phyloP scores from a whole-genome alignment of 768 basidiomycete genomes.

The Suillus alpinus region DNA sequence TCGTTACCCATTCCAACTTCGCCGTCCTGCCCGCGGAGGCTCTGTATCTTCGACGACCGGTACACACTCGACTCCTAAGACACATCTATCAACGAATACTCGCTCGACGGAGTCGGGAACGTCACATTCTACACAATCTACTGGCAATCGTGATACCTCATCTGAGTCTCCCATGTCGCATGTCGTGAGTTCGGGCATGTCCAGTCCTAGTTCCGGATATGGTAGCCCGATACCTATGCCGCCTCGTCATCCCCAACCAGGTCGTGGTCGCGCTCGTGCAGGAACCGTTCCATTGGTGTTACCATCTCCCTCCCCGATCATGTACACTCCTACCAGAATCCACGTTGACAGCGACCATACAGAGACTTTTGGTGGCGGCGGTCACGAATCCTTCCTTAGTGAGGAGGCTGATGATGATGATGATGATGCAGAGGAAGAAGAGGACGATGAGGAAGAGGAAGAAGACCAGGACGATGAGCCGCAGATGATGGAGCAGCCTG shows the following conservation, averaged over 20 bases:
- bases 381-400: conserved; percentile 30
- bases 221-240: conserved; percentile 45
- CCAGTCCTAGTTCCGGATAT: conserved; percentile 34
- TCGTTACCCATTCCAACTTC: conserved; percentile 68
- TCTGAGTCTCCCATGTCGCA: conserved; percentile 57
- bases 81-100: conserved; percentile 35
- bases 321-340: conserved; percentile 26
- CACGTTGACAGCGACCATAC: conserved; percentile 29
- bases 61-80: conserved; percentile 39
- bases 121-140: conserved; percentile 52
- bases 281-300: conserved; percentile 36
- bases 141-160: conserved; percentile 56
- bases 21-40: conserved; percentile 44
- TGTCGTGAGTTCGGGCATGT: conserved; percentile 36
- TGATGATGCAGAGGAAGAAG: conserved; percentile 15
- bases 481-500: conserved; percentile 40
- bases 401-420: conserved; percentile 25
- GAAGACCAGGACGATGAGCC: conserved; percentile 32
- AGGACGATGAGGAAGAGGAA: conserved; percentile 33
- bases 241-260: conserved; percentile 41
- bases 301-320: conserved; percentile 35
- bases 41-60: conserved; percentile 39
- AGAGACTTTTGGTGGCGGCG: conserved; percentile 23
- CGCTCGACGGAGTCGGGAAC: conserved; percentile 39
- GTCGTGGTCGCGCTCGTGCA: conserved; percentile 37